phyloP scores from a whole-genome alignment of 2,329 filamentous ascomycete species.

The Apiospora phragmitis region DNA sequence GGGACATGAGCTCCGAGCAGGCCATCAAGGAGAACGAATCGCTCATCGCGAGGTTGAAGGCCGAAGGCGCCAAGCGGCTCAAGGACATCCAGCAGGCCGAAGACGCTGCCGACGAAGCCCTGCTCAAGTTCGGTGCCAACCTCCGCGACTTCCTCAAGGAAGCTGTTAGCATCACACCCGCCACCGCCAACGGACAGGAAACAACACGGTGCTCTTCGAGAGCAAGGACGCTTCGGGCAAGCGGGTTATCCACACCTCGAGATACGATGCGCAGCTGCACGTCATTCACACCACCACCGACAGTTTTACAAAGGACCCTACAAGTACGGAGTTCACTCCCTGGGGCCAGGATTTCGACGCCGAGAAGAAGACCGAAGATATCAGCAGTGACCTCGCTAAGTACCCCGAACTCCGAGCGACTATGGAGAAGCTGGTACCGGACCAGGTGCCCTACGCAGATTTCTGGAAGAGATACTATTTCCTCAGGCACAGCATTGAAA shows the following conservation, averaged over 20 bases:
- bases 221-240: constrained; percentile 89
- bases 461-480: constrained; percentile 99
- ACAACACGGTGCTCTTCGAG: constrained; percentile 77
- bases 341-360: constrained; percentile 78
- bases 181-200: constrained; percentile 48
- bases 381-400: constrained; percentile 78
- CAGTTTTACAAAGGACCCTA: constrained; percentile 80
- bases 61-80: constrained; percentile 78
- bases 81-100: constrained; percentile 91
- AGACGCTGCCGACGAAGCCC: constrained; percentile 92
- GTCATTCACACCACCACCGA: constrained; percentile 86
- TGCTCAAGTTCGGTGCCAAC: constrained; percentile 87
- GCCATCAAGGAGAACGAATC: constrained; percentile 53
- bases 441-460: constrained; percentile 80
- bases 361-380: constrained; percentile 81
- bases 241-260: constrained; percentile 89
- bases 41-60: constrained; percentile 74
- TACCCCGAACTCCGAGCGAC: constrained; percentile 82
- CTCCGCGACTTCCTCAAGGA: constrained; percentile 88
- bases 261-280: constrained; percentile 94
- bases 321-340: constrained; percentile 68
- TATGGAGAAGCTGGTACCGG: constrained; percentile 97
- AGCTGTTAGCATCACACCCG: constrained; percentile 81
- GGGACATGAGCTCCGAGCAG: constrained; percentile 42
- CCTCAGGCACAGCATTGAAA: constrained; percentile 87